These are phyloP conservation scores for Trichoderma orchidacearum DNA, from an alignment of 495 filamentous ascomycete genomes.

Conservation along the genomic window DNA sequence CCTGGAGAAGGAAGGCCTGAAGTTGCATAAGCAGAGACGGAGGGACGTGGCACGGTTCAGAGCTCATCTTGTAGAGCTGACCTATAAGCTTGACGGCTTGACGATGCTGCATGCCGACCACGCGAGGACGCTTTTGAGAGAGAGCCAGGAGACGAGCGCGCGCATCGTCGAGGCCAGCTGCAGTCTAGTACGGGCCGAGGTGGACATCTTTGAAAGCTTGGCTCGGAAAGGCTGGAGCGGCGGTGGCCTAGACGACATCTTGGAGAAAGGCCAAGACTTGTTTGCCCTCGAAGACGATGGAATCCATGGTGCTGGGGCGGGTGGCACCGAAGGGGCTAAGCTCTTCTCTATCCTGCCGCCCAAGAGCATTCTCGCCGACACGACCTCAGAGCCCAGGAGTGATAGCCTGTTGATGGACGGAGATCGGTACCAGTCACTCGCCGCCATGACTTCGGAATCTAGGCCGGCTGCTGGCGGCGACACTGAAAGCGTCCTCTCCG, in stretches of 20 bases:
- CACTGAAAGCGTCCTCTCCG: constrained; percentile 34
- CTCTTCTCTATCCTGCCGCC: constrained; percentile 45
- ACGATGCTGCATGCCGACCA: constrained; percentile 44
- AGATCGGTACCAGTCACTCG: constrained; percentile 36
- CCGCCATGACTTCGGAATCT: constrained; percentile 18
- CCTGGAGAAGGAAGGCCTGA: constrained; percentile 46
- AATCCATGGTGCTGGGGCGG: constrained; percentile 5
- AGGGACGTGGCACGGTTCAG: constrained; percentile 39
- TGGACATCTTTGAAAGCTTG: constrained; percentile 51
- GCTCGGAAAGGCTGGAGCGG: constrained; percentile 52
- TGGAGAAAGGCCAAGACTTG: constrained; percentile 45
- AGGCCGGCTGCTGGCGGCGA: constrained; percentile 13
- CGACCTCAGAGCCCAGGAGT: constrained; percentile 14
- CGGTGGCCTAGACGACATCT: constrained; percentile 45
- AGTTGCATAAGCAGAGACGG: constrained; percentile 38
- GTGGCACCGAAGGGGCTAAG: constrained; percentile 25
- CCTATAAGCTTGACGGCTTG: constrained; percentile 45
- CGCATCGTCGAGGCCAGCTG: constrained; percentile 47
- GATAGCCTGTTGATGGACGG: constrained; percentile 33
- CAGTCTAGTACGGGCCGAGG: constrained; percentile 45
- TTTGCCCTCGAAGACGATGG: constrained; percentile 35
- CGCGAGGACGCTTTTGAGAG: constrained; percentile 36
- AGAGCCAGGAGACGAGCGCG: constrained; percentile 43
- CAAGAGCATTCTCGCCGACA: constrained; percentile 37
- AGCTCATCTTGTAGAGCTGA: constrained; percentile 42